Evolutionary conservation across 345 rosid species (phyloP).

Genomic region (Citropsis articulata): DNA sequence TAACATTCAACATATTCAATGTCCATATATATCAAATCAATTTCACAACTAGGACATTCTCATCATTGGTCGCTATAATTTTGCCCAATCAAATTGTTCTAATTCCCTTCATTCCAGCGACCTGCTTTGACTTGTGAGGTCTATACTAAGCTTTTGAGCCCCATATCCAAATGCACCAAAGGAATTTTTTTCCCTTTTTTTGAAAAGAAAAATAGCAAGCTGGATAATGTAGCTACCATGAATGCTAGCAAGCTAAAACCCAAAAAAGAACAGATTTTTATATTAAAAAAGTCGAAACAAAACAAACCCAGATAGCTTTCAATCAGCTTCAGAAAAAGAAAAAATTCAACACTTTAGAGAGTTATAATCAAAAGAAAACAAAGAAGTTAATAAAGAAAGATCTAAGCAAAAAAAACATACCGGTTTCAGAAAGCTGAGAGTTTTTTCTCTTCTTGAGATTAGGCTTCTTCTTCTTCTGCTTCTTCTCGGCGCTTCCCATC

Average conservation of each 20-base stretch:
- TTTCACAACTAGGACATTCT: not conserved
- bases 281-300: not conserved
- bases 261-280: not conserved
- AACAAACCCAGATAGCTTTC: not conserved
- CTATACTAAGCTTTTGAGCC: not conserved
- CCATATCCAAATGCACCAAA: not conserved
- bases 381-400: not conserved
- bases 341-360: not conserved
- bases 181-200: not conserved
- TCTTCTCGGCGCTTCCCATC: slow-evolving; percentile 2
- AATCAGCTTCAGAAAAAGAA: not conserved
- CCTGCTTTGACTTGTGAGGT: not conserved
- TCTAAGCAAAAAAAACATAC: not conserved
- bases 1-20: not conserved
- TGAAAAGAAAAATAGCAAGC: not conserved
- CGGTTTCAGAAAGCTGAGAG: not conserved
- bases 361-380: not conserved
- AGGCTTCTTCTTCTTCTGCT: not conserved
- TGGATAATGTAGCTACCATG: not conserved
- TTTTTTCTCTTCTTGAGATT: not conserved
- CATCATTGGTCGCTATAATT: not conserved
- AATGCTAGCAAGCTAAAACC: not conserved
- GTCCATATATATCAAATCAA: not conserved
- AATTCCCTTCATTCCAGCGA: not conserved
- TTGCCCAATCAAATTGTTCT: not conserved